These are phyloP conservation scores for Lithospermum erythrorhizon DNA, from an alignment of 257 asterid species.

Conservation along the genomic window DNA sequence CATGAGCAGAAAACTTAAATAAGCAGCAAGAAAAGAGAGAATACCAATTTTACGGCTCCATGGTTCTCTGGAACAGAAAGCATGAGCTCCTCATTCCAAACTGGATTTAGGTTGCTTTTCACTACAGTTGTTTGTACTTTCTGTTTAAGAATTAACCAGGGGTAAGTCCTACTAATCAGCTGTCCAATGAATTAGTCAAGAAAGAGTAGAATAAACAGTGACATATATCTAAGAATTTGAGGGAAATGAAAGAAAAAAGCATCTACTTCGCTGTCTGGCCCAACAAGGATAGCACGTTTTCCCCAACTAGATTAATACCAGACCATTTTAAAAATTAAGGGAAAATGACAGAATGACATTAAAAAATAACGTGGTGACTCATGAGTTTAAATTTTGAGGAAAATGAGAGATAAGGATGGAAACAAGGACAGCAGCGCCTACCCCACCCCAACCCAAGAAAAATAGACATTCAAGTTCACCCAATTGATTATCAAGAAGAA, in stretches of 20 bases:
- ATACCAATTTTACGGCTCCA: conserved; percentile 75
- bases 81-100: conserved; percentile 93
- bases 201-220: neutral
- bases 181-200: neutral
- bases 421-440: too few relatives aligned
- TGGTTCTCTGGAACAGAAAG: conserved; percentile 85
- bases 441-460: too few relatives aligned
- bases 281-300: too few relatives aligned
- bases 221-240: neutral
- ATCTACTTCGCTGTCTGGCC: too few relatives aligned
- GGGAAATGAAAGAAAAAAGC: neutral
- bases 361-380: too few relatives aligned
- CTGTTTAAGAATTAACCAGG: conserved; percentile 24
- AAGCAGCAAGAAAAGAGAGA: neutral
- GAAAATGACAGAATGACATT: too few relatives aligned
- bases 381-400: too few relatives aligned
- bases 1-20: neutral
- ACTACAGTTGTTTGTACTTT: conserved; percentile 65
- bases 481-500: too few relatives aligned
- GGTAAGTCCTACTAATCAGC: neutral
- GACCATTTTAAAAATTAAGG: too few relatives aligned
- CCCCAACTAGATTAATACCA: too few relatives aligned
- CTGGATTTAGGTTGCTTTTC: conserved; percentile 83
- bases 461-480: too few relatives aligned
- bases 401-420: too few relatives aligned